A percentile compares a stretch with the other conserved stretches of the same genome.
These are phyloP conservation scores for Lodderomyces pseudojiufengensis DNA, from an alignment of 1,139 yeast species.

Conservation along the genomic window DNA sequence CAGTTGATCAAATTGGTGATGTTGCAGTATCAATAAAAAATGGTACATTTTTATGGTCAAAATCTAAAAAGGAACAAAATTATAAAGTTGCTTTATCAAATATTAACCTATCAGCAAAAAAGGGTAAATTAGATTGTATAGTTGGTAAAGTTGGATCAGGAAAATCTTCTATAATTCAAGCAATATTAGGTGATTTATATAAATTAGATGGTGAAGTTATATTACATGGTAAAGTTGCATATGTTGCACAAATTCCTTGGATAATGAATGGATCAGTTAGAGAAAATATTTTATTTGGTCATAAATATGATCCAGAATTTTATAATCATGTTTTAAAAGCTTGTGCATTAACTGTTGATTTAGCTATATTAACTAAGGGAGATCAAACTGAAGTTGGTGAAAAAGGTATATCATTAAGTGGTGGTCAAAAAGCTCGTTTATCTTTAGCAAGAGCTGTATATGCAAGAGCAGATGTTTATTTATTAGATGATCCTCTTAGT, in stretches of 20 bases:
- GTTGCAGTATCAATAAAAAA: slow-evolving; percentile 63
- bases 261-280: slow-evolving; percentile 36
- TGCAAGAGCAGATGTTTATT: slow-evolving; percentile 34
- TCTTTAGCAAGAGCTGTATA: slow-evolving; percentile 40
- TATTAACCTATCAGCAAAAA: slow-evolving; percentile 64
- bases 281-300: slow-evolving; percentile 39
- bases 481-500: slow-evolving; percentile 34
- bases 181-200: slow-evolving; percentile 81
- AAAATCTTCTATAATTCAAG: slow-evolving; percentile 81
- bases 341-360: slow-evolving; percentile 36
- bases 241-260: slow-evolving; percentile 91
- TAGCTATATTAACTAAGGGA: slow-evolving; percentile 33
- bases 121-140: slow-evolving; percentile 82
- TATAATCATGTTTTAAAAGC: slow-evolving; percentile 30
- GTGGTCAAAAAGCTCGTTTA: slow-evolving; percentile 40
- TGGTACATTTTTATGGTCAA: slow-evolving; percentile 88
- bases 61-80: slow-evolving; percentile 55
- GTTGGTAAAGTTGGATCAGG: slow-evolving; percentile 95
- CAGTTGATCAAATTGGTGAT: slow-evolving; percentile 55
- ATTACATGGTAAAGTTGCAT: slow-evolving; percentile 79
- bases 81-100: slow-evolving; percentile 75
- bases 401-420: slow-evolving; percentile 39
- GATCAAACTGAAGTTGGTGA: slow-evolving; percentile 41
- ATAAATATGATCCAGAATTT: slow-evolving; percentile 26
- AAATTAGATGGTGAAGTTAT: slow-evolving; percentile 72